Base-by-base conservation (phyloP, 495 filamentous ascomycete genomes). In the Trypethelium eluteriae region DNA sequence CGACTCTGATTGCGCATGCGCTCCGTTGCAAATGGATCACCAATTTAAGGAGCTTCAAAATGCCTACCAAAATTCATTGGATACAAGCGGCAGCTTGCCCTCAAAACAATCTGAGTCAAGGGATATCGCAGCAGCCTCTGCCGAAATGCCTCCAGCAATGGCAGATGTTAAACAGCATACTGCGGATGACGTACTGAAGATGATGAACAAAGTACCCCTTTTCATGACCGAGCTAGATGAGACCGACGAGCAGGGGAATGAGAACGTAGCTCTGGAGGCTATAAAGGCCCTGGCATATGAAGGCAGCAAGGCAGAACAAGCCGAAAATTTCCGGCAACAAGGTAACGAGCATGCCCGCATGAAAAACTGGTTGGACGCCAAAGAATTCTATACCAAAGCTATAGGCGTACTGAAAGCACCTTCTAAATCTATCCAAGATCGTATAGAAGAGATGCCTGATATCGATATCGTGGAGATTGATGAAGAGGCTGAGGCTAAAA, bases 141-240 rank as follows among this genome's bases (percentile, higher is more conserved):
- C 70, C 4, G 69, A 68, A 36, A 75, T 90, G 32, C 86, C 89
- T 11, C 87, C 88, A 0, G 79, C 73, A 34, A 81, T 88, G 78
- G 84, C 84, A 3, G 80, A 83, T 47, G 77, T 85, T 38, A 76
- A 79, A 25, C 81, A 82, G 67, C 84, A 89, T 74, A 85, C 87
- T 2, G 80, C 84, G 1, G 87, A 90, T 46, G 89, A 95, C 68
- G 79, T 94, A 12, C 74, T 89, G 34, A 80, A 82, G 35, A 87
- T 92, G 70, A 80, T 96, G 76, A 92, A 92, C 73, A 84, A 86
- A 70, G 86, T 85, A 12, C 94, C 95, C 5, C 81, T 98, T 38
- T 98, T 98, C 80, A 98, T 98, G 94, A 97, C 90, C 5, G 84
- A 88, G 68, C 83, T 97, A 11, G 89, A 91, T 68, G 88, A 93